These are phyloP conservation scores for Citrullus colocynthis DNA, from an alignment of 306 rosid species.

Conservation along the genomic window DNA sequence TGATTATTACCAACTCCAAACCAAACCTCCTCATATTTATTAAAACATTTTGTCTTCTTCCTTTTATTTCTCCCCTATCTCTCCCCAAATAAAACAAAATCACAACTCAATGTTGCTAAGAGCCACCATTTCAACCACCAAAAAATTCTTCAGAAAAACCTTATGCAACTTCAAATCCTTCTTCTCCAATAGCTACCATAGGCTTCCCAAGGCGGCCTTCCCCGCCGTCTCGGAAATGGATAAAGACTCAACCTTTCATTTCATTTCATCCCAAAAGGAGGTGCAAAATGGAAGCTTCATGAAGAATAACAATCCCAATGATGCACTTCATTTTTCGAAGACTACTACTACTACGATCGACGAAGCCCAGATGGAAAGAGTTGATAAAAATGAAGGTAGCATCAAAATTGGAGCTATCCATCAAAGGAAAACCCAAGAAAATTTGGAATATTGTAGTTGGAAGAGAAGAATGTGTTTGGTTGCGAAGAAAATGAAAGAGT, in stretches of 20 bases:
- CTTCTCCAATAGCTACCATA: constrained; percentile 45
- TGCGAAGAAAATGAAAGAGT: constrained; percentile 58
- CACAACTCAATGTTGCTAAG: constrained; percentile 40
- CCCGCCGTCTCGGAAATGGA: neutral
- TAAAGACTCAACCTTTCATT: neutral
- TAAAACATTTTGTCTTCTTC: neutral
- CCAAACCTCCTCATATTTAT: constrained; percentile 2
- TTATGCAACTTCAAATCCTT: constrained; percentile 51
- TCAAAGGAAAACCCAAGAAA: constrained; percentile 15
- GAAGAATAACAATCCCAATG: neutral
- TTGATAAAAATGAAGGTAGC: constrained; percentile 6
- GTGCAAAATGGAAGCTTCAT: neutral
- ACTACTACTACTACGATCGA: neutral
- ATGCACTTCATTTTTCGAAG: neutral
- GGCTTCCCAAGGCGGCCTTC: constrained; percentile 48
- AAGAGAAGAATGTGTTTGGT: constrained; percentile 23
- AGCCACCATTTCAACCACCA: constrained; percentile 55
- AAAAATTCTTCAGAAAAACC: constrained; percentile 61
- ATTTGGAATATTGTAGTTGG: too few relatives aligned
- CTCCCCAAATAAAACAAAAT: neutral
- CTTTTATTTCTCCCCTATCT: neutral
- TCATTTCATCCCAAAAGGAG: neutral
- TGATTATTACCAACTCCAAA: neutral
- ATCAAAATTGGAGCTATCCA: constrained; percentile 10
- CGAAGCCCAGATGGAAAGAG: constrained; percentile 8